Evolutionary conservation across 805 yeast species (phyloP).

Genomic region (Saccharomycopsis microspora): DNA sequence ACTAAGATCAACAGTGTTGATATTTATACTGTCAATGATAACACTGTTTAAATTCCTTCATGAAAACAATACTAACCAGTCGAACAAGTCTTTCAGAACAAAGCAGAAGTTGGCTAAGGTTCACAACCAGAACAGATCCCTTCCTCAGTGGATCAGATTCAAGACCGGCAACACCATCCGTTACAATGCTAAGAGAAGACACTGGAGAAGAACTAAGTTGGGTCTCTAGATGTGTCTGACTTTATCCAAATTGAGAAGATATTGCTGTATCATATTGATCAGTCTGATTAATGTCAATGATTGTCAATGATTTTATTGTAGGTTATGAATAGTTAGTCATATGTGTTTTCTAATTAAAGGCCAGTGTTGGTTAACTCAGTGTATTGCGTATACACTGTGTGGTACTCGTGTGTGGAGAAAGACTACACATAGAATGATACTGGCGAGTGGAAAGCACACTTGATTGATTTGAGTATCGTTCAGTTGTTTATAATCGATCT

Average conservation of each 20-base stretch:
- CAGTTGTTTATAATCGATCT: too few species aligned
- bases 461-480: too few species aligned
- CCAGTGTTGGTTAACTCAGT: too few species aligned
- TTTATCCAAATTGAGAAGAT: slow-evolving; percentile 6
- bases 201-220: slow-evolving; percentile 99
- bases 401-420: too few species aligned
- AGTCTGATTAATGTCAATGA: background rate
- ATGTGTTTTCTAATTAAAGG: too few species aligned
- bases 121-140: slow-evolving; percentile 97
- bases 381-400: too few species aligned
- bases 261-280: slow-evolving; percentile 2
- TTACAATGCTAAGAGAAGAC: slow-evolving; percentile 99
- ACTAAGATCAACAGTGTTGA: too few species aligned
- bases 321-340: too few species aligned
- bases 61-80: slow-evolving; percentile 29
- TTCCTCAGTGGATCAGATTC: slow-evolving; percentile 99
- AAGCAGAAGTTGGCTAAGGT: slow-evolving; percentile 99
- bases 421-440: too few species aligned
- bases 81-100: slow-evolving; percentile 92
- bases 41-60: too few species aligned
- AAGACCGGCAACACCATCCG: slow-evolving; percentile 96
- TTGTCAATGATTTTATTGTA: background rate
- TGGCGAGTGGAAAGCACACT: too few species aligned
- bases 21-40: too few species aligned
- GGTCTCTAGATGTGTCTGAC: slow-evolving; percentile 49